Evolutionary conservation across 148 eudicot species (phyloP), one percentile per base, ranked within the genome.

Genomic region (Arctostaphylos glauca): DNA sequence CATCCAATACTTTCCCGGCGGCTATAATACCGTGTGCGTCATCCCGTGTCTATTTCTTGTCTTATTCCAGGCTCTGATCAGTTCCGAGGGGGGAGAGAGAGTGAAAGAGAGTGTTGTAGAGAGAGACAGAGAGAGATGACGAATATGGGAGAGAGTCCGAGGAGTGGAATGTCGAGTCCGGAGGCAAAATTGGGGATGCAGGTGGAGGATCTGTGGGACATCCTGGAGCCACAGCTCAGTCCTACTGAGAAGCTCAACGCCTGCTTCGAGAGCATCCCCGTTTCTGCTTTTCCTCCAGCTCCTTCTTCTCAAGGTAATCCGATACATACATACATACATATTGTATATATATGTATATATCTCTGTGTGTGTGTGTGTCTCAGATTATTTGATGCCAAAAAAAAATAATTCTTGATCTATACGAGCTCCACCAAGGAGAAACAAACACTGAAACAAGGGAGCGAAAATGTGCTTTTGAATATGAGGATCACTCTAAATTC

Each of bases 171-270:
- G 87, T 87, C 92, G 77, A 90, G 96, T 76, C 98, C 98, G 60
- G 98, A 96, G 55, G 98, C 96, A 2, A 92, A 86, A 80, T 18
- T 96, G 54, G 98, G 98, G 75, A 88, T 84, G 89, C 84, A 83
- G 74, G 98, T 96, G 14, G 98, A 92, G 83, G 97, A 96, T 88
- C 83, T 96, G 23, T 96, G 98, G 98, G 98, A 96, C 77, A 67
- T 70, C 10, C 88, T 84, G 41, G 97, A 91, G 75, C 85, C 95
- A 1, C 93, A 93, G 77, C 86, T 96, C 4, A 88, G 89, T 79
- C 98, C 98, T 21, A 91, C 93, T 78, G 98, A 96, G 82, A 96
- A 96, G 83, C 94, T 96, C 21, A 96, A 96, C 81, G 94, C 98
- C 70, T 96, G 98, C 79, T 96, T 96, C 83, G 98, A 96, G 83